Evolutionary conservation across 805 yeast genomes (phyloP).

Genomic region (Clavispora santaluciae): DNA sequence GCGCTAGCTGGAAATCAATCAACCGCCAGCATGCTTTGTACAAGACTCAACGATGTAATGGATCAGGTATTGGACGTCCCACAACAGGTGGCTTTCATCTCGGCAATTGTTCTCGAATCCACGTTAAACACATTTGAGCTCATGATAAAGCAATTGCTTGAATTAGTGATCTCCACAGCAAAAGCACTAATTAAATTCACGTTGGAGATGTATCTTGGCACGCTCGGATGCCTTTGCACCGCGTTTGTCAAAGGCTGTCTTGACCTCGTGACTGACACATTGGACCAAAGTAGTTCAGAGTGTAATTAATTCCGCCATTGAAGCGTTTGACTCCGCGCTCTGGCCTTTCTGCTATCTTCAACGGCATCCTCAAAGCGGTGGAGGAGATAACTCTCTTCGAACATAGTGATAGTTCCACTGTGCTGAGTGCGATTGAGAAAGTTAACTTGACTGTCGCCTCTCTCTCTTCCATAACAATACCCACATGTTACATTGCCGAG

Average conservation of each 20-base stretch:
- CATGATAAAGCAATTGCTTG: conserved; percentile 52
- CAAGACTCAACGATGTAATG: conserved; percentile 34
- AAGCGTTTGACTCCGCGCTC: conserved; percentile 63
- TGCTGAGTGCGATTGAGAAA: conserved; percentile 46
- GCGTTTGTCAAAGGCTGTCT: conserved; percentile 71
- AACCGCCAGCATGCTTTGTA: conserved; percentile 39
- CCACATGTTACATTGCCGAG: conserved; percentile 55
- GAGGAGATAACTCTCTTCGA: conserved; percentile 50
- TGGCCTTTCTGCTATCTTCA: conserved; percentile 55
- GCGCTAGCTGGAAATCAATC: conserved; percentile 34
- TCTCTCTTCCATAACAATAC: conserved; percentile 49
- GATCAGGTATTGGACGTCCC: conserved; percentile 44
- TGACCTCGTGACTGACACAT: conserved; percentile 46
- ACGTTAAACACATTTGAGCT: conserved; percentile 46
- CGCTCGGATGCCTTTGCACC: conserved; percentile 76
- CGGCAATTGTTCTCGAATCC: conserved; percentile 47
- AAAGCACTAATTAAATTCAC: conserved; percentile 9
- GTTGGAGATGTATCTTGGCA: conserved; percentile 68
- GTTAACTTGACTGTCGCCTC: conserved; percentile 30
- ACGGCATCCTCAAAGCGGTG: conserved; percentile 47
- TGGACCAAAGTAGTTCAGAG: conserved; percentile 61
- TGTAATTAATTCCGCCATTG: conserved; percentile 57
- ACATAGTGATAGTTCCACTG: conserved; percentile 24
- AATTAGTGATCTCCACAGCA: conserved; percentile 45
- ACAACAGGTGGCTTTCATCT: conserved; percentile 48